Conservation (phyloP, 768 basidiomycete genomes). For the Psilocybe subaeruginosa region DNA sequence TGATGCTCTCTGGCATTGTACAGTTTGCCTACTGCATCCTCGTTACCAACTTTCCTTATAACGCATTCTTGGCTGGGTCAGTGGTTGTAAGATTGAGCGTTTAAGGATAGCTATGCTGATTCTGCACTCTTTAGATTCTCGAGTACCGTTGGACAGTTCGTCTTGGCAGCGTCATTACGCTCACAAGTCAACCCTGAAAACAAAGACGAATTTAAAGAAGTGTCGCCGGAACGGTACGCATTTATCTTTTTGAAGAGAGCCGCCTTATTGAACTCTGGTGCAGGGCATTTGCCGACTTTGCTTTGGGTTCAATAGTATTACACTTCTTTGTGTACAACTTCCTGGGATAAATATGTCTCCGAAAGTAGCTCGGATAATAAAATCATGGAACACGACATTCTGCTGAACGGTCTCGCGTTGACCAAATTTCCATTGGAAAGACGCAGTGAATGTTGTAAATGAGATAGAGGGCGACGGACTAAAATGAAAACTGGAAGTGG, state of each 20-base stretch:
- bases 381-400: not conserved
- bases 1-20: constrained; percentile 86
- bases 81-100: constrained; percentile 26
- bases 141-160: constrained; percentile 96
- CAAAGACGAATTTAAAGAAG: constrained; percentile 79
- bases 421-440: not conserved
- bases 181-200: constrained; percentile 92
- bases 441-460: not conserved
- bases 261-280: constrained; percentile 4
- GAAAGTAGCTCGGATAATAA: constrained; percentile 12
- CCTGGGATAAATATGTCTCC: constrained; percentile 63
- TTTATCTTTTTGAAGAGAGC: not conserved
- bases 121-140: constrained; percentile 63
- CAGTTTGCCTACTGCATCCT: constrained; percentile 94
- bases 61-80: constrained; percentile 95
- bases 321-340: constrained; percentile 99
- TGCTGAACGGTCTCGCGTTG: not conserved
- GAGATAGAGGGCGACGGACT: constrained; percentile 1
- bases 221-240: constrained; percentile 90
- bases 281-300: constrained; percentile 98
- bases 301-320: constrained; percentile 90
- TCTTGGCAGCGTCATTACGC: constrained; percentile 88
- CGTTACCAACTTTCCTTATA: constrained; percentile 94
- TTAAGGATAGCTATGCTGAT: not conserved
- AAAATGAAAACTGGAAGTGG: not conserved